A percentile compares a stretch with the other conserved stretches of the same genome.
Evolutionary conservation across 169 alveolate genomes (phyloP).

Genomic region (Theileria parva): DNA sequence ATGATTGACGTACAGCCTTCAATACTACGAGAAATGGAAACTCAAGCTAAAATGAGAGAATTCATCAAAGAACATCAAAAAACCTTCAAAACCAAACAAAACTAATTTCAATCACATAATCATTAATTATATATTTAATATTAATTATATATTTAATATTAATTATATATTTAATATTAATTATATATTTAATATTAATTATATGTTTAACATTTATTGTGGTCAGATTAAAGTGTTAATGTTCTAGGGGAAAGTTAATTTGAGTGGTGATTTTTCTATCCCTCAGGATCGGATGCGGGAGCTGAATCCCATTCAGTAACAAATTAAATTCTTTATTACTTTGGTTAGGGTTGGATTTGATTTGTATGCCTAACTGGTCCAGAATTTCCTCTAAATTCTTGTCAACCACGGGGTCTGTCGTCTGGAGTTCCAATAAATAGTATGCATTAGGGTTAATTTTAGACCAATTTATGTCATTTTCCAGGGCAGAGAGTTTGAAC

Average conservation of each 20-base stretch:
- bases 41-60: conserved; percentile 65
- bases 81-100: conserved; percentile 10
- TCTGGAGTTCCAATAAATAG: neutral
- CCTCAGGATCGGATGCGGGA: conserved; percentile 60
- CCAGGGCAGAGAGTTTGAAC: neutral
- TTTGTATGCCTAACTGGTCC: conserved; percentile 23
- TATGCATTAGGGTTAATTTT: too few species aligned
- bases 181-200: too few species aligned
- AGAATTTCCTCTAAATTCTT: conserved; percentile 39
- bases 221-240: neutral
- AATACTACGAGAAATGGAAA: conserved; percentile 61
- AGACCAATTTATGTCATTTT: neutral
- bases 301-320: conserved; percentile 28
- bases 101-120: neutral
- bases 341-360: neutral
- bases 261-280: conserved; percentile 16
- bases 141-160: neutral
- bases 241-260: neutral
- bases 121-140: neutral
- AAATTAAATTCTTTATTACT: neutral
- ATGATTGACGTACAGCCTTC: conserved; percentile 71
- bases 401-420: conserved; percentile 26
- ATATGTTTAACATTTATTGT: too few species aligned
- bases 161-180: too few species aligned
- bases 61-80: conserved; percentile 40